phyloP scores from a whole-genome alignment of 2,329 filamentous ascomycete species.

The Berkeleyomyces rouxiae region DNA sequence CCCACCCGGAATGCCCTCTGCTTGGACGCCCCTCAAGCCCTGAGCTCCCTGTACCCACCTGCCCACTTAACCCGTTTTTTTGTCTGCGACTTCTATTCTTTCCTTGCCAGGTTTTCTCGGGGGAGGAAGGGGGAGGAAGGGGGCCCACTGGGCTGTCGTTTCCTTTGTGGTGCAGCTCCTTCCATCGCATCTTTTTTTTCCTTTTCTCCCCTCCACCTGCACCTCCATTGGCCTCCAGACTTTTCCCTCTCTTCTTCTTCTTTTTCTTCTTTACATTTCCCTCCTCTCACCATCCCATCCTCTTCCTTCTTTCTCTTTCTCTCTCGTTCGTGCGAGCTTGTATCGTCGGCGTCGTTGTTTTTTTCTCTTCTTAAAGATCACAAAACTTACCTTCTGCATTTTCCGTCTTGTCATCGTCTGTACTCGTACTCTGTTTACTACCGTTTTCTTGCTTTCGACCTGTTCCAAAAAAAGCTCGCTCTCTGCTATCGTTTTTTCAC shows the following conservation, averaged over 20 bases:
- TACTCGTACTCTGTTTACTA: conserved; percentile 15
- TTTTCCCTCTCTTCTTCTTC: conserved; percentile 19
- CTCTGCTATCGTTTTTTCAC: conserved; percentile 4
- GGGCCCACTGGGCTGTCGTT: not conserved
- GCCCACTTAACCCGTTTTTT: not conserved
- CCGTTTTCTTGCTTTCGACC: conserved; percentile 14
- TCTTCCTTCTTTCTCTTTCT: conserved; percentile 21
- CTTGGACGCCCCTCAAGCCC: not conserved
- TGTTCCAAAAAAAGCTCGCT: not conserved
- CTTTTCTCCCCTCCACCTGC: conserved; percentile 19
- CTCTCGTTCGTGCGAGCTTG: conserved; percentile 19
- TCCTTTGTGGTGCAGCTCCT: not conserved
- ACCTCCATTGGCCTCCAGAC: conserved; percentile 12
- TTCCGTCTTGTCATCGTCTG: conserved; percentile 14
- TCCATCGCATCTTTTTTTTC: conserved; percentile 8
- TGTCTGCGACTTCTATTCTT: conserved; percentile 4
- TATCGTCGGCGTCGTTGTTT: conserved; percentile 20
- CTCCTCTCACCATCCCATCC: conserved; percentile 20
- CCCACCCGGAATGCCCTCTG: not conserved
- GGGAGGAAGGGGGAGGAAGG: not conserved
- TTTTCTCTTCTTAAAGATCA: conserved; percentile 17
- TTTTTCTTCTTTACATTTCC: conserved; percentile 20
- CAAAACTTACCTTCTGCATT: conserved; percentile 15
- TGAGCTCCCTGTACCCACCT: not conserved
- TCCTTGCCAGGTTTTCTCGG: not conserved